Evolutionary conservation across 1,139 yeast genomes (phyloP).

Genomic region (Arxiozyma telluris): DNA sequence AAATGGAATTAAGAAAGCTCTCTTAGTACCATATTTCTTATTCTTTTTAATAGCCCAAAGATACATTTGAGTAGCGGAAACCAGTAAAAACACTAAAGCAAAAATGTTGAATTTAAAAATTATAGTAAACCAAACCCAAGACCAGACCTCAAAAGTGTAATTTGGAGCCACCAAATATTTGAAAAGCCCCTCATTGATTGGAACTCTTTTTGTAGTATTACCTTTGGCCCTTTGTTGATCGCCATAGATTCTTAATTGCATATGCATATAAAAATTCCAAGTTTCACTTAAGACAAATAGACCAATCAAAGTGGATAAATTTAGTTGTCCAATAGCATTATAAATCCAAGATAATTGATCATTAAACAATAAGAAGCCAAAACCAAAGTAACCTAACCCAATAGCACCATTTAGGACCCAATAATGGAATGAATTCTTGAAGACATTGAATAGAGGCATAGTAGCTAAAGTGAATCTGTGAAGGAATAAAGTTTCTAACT

Average conservation of each 20-base stretch:
- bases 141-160: conserved; percentile 74
- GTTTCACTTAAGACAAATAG: conserved; percentile 60
- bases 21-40: conserved; percentile 37
- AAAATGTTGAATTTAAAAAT: conserved; percentile 68
- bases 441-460: conserved; percentile 81
- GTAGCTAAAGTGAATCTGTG: conserved; percentile 82
- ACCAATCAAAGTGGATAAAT: conserved; percentile 30
- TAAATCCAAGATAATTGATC: conserved; percentile 16
- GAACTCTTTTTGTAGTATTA: conserved; percentile 28
- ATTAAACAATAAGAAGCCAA: conserved; percentile 39
- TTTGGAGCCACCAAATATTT: conserved; percentile 52
- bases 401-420: conserved; percentile 81
- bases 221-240: conserved; percentile 35
- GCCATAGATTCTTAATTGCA: conserved; percentile 34
- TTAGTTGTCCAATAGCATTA: conserved; percentile 12
- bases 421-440: conserved; percentile 84
- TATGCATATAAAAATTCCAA: conserved; percentile 65
- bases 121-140: conserved; percentile 63
- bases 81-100: conserved; percentile 57
- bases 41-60: conserved; percentile 59
- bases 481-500: conserved; percentile 71
- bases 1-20: conserved; percentile 34
- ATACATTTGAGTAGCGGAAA: conserved; percentile 69
- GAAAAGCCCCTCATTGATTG: conserved; percentile 39
- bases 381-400: conserved; percentile 60